Evolutionary conservation across 192 early-diverging fungal species (phyloP).

Genomic region (Backusella tarrabulga): DNA sequence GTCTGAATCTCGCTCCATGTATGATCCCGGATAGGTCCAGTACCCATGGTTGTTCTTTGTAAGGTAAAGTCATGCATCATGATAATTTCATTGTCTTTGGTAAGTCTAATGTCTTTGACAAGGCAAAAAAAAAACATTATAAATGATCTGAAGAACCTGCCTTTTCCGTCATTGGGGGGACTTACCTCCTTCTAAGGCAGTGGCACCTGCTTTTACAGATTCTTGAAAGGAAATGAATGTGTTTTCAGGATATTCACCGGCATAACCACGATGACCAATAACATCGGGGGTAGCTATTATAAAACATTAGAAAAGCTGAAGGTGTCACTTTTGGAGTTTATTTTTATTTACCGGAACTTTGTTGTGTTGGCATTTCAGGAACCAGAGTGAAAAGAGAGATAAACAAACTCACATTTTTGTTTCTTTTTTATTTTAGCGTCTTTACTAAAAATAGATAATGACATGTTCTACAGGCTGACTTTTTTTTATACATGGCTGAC

Average conservation of each 20-base stretch:
- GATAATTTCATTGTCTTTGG: constrained; percentile 49
- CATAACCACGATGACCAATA: constrained; percentile 45
- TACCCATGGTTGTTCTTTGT: constrained; percentile 51
- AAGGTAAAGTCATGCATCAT: constrained; percentile 53
- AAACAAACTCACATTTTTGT: neutral
- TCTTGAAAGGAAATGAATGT: constrained; percentile 48
- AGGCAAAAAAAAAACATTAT: neutral
- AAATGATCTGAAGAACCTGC: neutral
- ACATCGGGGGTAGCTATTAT: constrained; percentile 12
- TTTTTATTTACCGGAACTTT: neutral
- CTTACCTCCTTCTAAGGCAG: constrained; percentile 47
- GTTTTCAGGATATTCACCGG: constrained; percentile 53
- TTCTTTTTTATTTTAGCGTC: neutral
- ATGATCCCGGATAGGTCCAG: constrained; percentile 33
- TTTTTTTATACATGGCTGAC: neutral
- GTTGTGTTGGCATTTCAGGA: neutral
- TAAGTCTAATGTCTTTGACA: constrained; percentile 45
- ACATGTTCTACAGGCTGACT: neutral
- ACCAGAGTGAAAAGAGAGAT: neutral
- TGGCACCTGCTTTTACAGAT: constrained; percentile 47
- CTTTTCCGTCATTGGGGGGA: no score
- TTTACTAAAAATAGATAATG: neutral
- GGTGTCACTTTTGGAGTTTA: neutral
- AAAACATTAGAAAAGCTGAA: neutral
- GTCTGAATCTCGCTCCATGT: constrained; percentile 49